A percentile compares a stretch with the other conserved stretches of the same genome.
phyloP scores from a whole-genome alignment of 805 yeast species.

The Barnettozyma populi region DNA sequence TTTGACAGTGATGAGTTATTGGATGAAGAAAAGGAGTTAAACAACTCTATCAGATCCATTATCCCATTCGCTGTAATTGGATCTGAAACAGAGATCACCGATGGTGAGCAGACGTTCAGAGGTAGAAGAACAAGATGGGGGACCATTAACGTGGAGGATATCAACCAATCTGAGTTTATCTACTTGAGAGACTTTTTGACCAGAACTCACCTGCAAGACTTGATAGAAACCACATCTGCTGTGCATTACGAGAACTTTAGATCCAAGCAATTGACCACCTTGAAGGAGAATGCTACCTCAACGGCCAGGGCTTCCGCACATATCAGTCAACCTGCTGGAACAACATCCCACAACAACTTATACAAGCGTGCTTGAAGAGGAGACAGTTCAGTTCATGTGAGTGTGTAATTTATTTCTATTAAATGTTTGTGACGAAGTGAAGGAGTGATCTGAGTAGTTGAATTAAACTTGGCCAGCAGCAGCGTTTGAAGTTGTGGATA shows the following conservation, averaged over 20 bases:
- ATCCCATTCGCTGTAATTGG: constrained; percentile 96
- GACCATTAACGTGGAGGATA: constrained; percentile 86
- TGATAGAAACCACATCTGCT: constrained; percentile 85
- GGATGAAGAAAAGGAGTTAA: constrained; percentile 68
- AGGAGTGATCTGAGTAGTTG: not conserved
- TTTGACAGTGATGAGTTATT: constrained; percentile 64
- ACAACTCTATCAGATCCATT: constrained; percentile 65
- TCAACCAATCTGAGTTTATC: constrained; percentile 91
- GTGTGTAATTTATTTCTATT: not conserved
- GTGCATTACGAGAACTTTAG: constrained; percentile 91
- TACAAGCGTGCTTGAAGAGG: constrained; percentile 20
- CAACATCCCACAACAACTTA: constrained; percentile 14
- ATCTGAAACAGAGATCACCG: constrained; percentile 68
- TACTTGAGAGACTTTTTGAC: constrained; percentile 91
- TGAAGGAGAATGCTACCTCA: constrained; percentile 76
- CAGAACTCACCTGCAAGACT: constrained; percentile 91
- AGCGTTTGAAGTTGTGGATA: not conserved
- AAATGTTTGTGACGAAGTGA: not conserved
- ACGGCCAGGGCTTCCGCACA: constrained; percentile 33
- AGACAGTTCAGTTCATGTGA: not conserved
- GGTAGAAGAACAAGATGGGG: constrained; percentile 97
- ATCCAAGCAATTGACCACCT: constrained; percentile 86
- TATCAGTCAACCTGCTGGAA: constrained; percentile 22
- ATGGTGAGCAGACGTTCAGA: constrained; percentile 75
- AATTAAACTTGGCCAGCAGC: not conserved